Base-by-base conservation (phyloP, 306 rosid species). In the Begonia loranthoides region DNA sequence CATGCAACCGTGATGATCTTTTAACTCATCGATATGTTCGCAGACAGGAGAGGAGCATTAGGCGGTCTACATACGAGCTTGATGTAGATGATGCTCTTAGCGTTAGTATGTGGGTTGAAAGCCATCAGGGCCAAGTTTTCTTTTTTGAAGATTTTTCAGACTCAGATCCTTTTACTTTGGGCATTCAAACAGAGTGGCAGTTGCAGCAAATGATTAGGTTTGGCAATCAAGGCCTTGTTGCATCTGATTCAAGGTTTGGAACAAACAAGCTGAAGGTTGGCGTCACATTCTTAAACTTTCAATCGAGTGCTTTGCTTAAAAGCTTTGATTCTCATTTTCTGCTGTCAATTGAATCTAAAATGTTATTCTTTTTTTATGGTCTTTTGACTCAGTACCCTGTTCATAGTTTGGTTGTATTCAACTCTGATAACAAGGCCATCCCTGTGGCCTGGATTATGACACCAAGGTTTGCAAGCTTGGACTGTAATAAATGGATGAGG, bases 131-230 rank as follows among this genome's bases (percentile, higher is more conserved):
- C 56, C 66, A 57, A 59, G 77, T 89, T 66, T 89, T 84, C 83
- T 84, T 77, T 66, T 77, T 57, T 57, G 83, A 84, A 61, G 90
- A 84, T 70, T 79, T 82, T 70, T 79, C 87, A 50, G 97, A 85
- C 66, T 76, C 87, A 0, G 65, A 76, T 50, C 80, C 95, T 57
- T 79, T 82, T 61, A 70, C 76, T 38, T 52, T 89, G 70, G 95
- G 97, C 49, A 84, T 89, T 75, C 97, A 89, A 72, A 84, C 95
- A 28, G 95, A 84, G 64, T 84, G 95, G 97, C 95, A 84, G 48
- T 77, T 89, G 75, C 97, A 84, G 49, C 97, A 84, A 64, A 77
- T 84, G 97, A 89, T 84, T 67, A 73, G 63, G 48, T 89, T 84
- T 75, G 97, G 97, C 14, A 89, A 84, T 57, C 63, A 71, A 45